Base-by-base conservation (phyloP, 345 rosid species). In the Citrus australasica region DNA sequence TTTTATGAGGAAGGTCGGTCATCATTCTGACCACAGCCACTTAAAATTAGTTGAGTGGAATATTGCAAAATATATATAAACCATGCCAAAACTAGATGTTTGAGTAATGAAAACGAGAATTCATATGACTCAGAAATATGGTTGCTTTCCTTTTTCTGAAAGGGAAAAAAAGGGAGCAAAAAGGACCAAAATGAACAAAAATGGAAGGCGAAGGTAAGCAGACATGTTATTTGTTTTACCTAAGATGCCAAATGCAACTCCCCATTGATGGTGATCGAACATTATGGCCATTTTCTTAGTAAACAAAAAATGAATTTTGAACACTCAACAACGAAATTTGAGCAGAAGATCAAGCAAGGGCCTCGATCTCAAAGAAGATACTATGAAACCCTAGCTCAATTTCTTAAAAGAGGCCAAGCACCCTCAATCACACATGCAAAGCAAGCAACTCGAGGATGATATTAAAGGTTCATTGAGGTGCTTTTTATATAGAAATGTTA, bases 221-320 rank as follows among this genome's bases (percentile, higher is more conserved):
- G 55, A 22, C n/a, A 22, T 55, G 35, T 46, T 21, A 5, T 2
- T 35, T 24, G 17, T 9, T 7, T 60, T 90, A 94, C 98, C 98
- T 71, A 92, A 80, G 80, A 93, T 65, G 48, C 98, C 98, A 77
- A 92, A 95, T 40, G 83, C 78, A 66, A 83, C 27, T 63, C 88
- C 89, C 80, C 67, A 58, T 3, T 76, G 77, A 64, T 80, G 91
- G 72, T 86, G 88, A 48, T 75, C 59, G 73, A 60, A 73, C 58
- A 79, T 69, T 22, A 81, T 3, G 21, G 84, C 90, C 93, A 89
- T 92, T 8, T 61, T 38, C 5, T 4, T 17, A 69, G 37, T 16
- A 51, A 51, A 7, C 22, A 14, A 46, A 11, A 42, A 42, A 25
- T 7, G 6, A 25, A 48, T n/a, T 30, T 21, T n/a, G 24, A 28